phyloP scores from a whole-genome alignment of 148 eudicot genomes.

The Amaranthus cruentus region DNA sequence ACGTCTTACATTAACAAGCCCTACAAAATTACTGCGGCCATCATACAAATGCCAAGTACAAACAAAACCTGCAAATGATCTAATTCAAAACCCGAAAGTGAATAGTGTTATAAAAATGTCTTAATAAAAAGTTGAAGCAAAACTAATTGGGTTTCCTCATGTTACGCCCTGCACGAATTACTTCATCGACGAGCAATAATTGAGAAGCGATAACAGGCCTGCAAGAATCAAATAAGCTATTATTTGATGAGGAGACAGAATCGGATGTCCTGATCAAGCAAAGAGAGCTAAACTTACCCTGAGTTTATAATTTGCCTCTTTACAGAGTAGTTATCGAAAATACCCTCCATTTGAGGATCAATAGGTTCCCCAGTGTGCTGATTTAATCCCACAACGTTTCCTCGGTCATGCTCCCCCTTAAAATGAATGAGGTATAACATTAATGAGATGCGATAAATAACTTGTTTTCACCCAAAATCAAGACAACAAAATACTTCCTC shows the following conservation, averaged over 20 bases:
- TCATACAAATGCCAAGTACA: conserved; percentile 8
- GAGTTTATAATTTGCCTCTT: conserved; percentile 90
- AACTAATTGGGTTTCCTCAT: conserved; percentile 88
- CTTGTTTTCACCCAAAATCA: no score
- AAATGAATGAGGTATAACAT: background rate
- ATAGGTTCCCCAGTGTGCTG: conserved; percentile 82
- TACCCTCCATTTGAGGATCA: conserved; percentile 97
- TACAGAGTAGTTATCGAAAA: conserved; percentile 87
- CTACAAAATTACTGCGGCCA: conserved; percentile 15
- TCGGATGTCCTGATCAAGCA: background rate
- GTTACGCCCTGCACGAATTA: conserved; percentile 96
- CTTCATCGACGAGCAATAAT: conserved; percentile 92
- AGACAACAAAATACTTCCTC: no score
- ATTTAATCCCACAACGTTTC: conserved; percentile 79
- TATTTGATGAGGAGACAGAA: background rate
- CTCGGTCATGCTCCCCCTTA: conserved; percentile 94
- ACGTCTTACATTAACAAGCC: conserved; percentile 1
- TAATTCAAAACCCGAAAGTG: background rate
- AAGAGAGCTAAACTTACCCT: conserved; percentile 42
- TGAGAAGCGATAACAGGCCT: conserved; percentile 96
- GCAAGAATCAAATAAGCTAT: conserved; percentile 22
- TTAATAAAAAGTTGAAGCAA: background rate
- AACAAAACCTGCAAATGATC: conserved; percentile 5
- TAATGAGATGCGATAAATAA: no score
- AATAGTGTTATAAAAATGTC: conserved; percentile 1